These are phyloP conservation scores for Tolypocladium paradoxum DNA, from an alignment of 2,329 filamentous ascomycete species.

Conservation along the genomic window DNA sequence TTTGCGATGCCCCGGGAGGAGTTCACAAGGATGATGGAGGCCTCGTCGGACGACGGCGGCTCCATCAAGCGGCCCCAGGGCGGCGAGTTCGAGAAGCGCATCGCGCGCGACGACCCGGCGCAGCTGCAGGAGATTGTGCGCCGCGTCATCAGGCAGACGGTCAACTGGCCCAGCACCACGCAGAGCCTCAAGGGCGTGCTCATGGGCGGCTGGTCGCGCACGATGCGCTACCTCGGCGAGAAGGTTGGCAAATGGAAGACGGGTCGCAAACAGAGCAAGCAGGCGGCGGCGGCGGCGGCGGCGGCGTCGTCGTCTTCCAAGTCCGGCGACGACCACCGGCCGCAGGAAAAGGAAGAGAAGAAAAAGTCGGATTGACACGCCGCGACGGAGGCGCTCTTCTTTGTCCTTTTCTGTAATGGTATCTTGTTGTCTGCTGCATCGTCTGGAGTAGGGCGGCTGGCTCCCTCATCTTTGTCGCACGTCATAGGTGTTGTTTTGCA, in stretches of 20 bases:
- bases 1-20: conserved; percentile 75
- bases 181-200: conserved; percentile 79
- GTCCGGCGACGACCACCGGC: background rate
- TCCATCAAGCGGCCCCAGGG: conserved; percentile 65
- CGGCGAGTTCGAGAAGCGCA: conserved; percentile 75
- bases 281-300: conserved; percentile 8
- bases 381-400: background rate
- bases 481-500: background rate
- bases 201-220: conserved; percentile 62
- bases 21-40: conserved; percentile 75
- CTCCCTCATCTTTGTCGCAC: background rate
- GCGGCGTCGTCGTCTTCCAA: conserved; percentile 3
- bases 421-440: background rate
- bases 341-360: background rate
- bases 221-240: conserved; percentile 68
- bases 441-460: background rate
- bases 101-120: conserved; percentile 57
- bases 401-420: background rate
- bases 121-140: conserved; percentile 63
- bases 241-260: conserved; percentile 60
- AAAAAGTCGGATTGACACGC: background rate
- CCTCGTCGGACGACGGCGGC: conserved; percentile 58
- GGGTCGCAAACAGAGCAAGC: conserved; percentile 22
- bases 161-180: conserved; percentile 82
- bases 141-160: conserved; percentile 72